Evolutionary conservation across 2,329 filamentous ascomycete species (phyloP), one percentile per base, ranked within the genome.

Genomic region (Xenoacremonium recifei): DNA sequence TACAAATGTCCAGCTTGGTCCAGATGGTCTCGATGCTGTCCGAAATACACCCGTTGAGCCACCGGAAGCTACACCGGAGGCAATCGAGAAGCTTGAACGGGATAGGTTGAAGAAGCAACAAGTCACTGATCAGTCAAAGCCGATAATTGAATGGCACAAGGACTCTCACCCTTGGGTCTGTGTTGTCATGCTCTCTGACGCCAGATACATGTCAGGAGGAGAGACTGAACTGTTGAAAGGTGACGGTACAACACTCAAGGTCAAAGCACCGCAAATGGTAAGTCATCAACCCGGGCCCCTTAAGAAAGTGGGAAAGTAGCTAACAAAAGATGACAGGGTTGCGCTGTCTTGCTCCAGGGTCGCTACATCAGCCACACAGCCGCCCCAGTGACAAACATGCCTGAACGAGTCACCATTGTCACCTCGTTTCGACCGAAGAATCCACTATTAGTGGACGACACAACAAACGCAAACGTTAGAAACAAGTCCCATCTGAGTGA

Each of bases 91-190:
- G 9, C 42, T 43, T 6, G 25, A 40, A 12, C 15, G 35, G 12
- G 40, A 65, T 10, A 43, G 49, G 27, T 32, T 39, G 9, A 42
- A 47, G 9, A 48, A 48, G 25, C 35, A 38, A 2, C 37, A 15
- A 2, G 47, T 39, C 12, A 54, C 38, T 29, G 57, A 48, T 17
- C 48, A 49, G 23, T 39, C 40, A 5, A 49, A 54, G 13, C 38
- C 53, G 1, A 46, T 55, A 25, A 51, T 61, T n/a, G 58, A 55
- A 16, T 77, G 74, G 73, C 73, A 77, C 56, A 66, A 66, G 51
- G 74, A 77, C 50, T 70, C 66, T 36, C 72, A 72, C 48, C 72
- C 73, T 2, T 75, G 73, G 43, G 73, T 76, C 18, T 76, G 73
- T 48, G 73, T 76, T 18, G 58, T 72, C 4, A 77, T 75, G 73